Evolutionary conservation across 257 asterid genomes (phyloP).

Genomic region (Capsicum chinense): DNA sequence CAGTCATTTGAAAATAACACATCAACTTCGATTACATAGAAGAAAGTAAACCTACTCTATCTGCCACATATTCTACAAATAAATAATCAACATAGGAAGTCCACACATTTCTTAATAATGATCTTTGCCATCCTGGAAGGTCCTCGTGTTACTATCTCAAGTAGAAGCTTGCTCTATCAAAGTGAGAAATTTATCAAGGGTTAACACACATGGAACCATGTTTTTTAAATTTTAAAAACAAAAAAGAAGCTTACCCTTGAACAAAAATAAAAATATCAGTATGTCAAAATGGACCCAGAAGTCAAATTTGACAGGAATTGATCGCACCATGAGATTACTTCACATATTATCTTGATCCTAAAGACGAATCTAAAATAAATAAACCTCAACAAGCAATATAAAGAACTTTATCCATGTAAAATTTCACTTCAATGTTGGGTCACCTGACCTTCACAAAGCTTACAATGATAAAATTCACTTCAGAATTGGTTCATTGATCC

Average conservation of each 20-base stretch:
- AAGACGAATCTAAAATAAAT: background rate
- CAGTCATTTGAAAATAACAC: constrained; percentile 3
- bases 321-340: background rate
- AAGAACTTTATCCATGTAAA: constrained; percentile 15
- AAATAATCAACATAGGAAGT: background rate
- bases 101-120: background rate
- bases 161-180: background rate
- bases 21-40: background rate
- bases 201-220: background rate
- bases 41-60: constrained; percentile 7
- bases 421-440: background rate
- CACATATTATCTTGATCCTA: constrained; percentile 12
- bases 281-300: background rate
- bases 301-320: background rate
- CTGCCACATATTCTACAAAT: constrained; percentile 1
- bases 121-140: background rate
- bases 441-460: background rate
- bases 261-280: background rate
- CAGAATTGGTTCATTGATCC: background rate
- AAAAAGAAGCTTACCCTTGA: background rate
- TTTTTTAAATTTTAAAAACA: background rate
- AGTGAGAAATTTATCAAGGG: background rate
- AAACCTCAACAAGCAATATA: background rate
- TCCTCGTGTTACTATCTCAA: background rate
- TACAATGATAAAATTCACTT: background rate